A percentile compares a stretch with the other conserved stretches of the same genome.
Conservation (phyloP, 306 rosid genomes). For the Cajanus cajan region DNA sequence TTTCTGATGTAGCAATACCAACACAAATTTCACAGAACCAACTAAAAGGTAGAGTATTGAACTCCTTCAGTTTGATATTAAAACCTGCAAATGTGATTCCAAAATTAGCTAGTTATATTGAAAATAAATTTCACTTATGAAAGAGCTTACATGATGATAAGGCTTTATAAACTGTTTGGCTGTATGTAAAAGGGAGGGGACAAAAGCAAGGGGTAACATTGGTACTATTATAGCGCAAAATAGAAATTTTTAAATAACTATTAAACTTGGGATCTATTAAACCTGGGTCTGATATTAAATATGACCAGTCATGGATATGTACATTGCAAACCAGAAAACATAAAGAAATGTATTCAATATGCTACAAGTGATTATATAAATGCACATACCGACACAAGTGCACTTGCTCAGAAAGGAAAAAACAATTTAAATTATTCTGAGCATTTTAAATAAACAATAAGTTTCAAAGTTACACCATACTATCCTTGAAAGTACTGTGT, state of each 20-base stretch:
- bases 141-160: neutral
- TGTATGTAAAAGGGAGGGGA: neutral
- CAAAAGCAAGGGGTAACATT: neutral
- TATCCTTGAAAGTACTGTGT: neutral
- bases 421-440: neutral
- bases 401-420: conserved; percentile 8
- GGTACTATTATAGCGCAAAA: neutral
- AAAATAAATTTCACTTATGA: neutral
- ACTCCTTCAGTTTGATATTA: conserved; percentile 31
- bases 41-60: conserved; percentile 4
- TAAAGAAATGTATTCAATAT: neutral
- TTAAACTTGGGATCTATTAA: neutral
- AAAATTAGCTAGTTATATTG: conserved; percentile 22
- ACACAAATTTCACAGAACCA: conserved; percentile 13
- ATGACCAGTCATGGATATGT: neutral
- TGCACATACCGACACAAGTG: neutral
- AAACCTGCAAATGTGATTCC: conserved; percentile 39
- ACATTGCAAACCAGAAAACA: conserved; percentile 11
- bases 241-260: conserved; percentile 6
- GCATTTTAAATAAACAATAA: neutral
- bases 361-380: conserved; percentile 9
- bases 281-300: conserved; percentile 8
- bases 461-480: neutral
- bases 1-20: conserved; percentile 2
- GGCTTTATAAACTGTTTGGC: conserved; percentile 9